A percentile compares a stretch with the other conserved stretches of the same genome.
Evolutionary conservation across 2,329 filamentous ascomycete species (phyloP).

Genomic region (Talaromyces sp.): DNA sequence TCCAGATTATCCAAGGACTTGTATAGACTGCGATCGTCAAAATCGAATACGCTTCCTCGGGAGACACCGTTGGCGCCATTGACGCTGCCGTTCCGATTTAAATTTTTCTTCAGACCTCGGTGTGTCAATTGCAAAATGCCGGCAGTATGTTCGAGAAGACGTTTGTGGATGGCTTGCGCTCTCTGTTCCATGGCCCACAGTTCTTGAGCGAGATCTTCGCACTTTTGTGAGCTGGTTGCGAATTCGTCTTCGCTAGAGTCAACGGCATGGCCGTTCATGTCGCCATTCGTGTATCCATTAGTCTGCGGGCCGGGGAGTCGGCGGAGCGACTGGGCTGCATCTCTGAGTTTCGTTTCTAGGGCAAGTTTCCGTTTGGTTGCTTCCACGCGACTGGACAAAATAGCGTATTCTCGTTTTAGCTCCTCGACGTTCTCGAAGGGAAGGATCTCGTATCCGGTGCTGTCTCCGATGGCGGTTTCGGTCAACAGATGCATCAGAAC

Average conservation of each 20-base stretch:
- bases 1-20: slow-evolving; percentile 61
- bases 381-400: slow-evolving; percentile 70
- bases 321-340: slow-evolving; percentile 82
- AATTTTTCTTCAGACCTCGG: slow-evolving; percentile 60
- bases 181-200: slow-evolving; percentile 74
- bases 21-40: slow-evolving; percentile 74
- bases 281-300: slow-evolving; percentile 49
- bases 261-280: slow-evolving; percentile 42
- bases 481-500: slow-evolving; percentile 86
- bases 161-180: slow-evolving; percentile 66
- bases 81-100: slow-evolving; percentile 29
- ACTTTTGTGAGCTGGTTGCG: slow-evolving; percentile 67
- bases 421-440: slow-evolving; percentile 87
- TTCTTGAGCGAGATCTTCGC: slow-evolving; percentile 77
- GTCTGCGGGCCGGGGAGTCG: slow-evolving; percentile 66
- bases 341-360: slow-evolving; percentile 88
- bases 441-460: slow-evolving; percentile 75
- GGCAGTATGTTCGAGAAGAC: slow-evolving; percentile 82
- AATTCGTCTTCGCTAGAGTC: slow-evolving; percentile 66
- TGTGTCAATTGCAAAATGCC: slow-evolving; percentile 89
- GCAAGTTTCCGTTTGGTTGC: slow-evolving; percentile 75
- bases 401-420: slow-evolving; percentile 78
- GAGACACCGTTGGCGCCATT: slow-evolving; percentile 42
- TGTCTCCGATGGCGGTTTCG: slow-evolving; percentile 87
- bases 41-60: slow-evolving; percentile 53